These are phyloP conservation scores for Pezicula radicicola DNA, from an alignment of 2,329 filamentous ascomycete species.

Conservation along the genomic window DNA sequence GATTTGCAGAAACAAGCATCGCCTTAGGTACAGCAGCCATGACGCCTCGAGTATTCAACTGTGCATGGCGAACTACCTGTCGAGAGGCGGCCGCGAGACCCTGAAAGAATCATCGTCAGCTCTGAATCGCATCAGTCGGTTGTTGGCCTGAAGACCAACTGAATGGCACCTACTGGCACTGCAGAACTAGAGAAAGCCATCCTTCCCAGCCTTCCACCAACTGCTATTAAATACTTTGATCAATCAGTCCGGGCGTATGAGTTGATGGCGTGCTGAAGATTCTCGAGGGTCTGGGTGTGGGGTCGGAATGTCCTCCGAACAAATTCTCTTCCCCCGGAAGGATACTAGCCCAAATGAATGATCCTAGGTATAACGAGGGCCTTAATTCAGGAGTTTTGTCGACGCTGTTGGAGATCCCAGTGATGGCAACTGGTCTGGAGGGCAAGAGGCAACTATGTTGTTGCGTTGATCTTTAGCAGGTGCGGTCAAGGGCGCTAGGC, in stretches of 20 bases:
- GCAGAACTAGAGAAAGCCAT: neutral
- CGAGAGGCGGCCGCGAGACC: neutral
- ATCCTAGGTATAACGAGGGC: neutral
- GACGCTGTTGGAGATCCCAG: neutral
- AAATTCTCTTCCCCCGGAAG: neutral
- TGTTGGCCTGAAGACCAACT: no score
- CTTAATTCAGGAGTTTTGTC: neutral
- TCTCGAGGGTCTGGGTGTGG: no score
- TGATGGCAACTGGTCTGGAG: neutral
- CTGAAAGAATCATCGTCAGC: neutral
- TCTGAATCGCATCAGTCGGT: neutral
- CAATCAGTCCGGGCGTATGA: no score
- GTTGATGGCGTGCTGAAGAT: no score
- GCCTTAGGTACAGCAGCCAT: slow-evolving; percentile 16
- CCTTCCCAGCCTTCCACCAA: neutral
- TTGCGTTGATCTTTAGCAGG: neutral
- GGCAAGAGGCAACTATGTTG: neutral
- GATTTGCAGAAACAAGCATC: slow-evolving; percentile 18
- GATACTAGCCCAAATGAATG: neutral
- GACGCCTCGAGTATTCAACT: slow-evolving; percentile 10
- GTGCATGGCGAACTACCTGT: slow-evolving; percentile 8
- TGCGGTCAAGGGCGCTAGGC: no score
- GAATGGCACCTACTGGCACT: neutral
- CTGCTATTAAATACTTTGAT: neutral
- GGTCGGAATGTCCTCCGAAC: neutral